Evolutionary conservation across 306 rosid species (phyloP).

Genomic region (Sesbania bispinosa): DNA sequence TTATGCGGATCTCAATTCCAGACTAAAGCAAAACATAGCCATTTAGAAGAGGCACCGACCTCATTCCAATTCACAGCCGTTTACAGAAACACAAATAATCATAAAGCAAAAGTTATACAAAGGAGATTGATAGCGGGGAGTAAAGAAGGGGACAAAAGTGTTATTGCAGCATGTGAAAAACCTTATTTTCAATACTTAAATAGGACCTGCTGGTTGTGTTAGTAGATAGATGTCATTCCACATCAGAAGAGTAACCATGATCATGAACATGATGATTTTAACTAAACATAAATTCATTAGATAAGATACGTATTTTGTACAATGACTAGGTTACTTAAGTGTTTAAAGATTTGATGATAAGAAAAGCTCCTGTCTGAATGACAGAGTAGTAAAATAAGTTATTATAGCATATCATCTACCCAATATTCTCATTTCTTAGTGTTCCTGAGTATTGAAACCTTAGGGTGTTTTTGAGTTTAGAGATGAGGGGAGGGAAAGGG

Average conservation of each 20-base stretch:
- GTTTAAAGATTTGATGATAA: background rate
- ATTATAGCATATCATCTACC: background rate
- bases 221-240: background rate
- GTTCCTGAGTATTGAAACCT: background rate
- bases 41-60: background rate
- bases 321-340: background rate
- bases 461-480: too few relatives aligned
- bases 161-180: background rate
- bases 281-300: background rate
- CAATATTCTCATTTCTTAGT: background rate
- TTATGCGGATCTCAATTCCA: background rate
- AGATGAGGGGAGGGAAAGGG: too few relatives aligned
- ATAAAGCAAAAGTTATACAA: background rate
- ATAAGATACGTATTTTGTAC: background rate
- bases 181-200: background rate
- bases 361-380: background rate
- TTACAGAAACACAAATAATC: background rate
- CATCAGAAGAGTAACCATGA: background rate
- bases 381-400: background rate
- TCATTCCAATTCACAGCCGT: background rate
- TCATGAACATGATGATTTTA: background rate
- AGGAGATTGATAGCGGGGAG: background rate
- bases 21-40: background rate
- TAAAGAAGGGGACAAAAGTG: background rate
- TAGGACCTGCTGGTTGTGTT: background rate